phyloP scores from a whole-genome alignment of 306 rosid genomes.

The Glycine latifolia region DNA sequence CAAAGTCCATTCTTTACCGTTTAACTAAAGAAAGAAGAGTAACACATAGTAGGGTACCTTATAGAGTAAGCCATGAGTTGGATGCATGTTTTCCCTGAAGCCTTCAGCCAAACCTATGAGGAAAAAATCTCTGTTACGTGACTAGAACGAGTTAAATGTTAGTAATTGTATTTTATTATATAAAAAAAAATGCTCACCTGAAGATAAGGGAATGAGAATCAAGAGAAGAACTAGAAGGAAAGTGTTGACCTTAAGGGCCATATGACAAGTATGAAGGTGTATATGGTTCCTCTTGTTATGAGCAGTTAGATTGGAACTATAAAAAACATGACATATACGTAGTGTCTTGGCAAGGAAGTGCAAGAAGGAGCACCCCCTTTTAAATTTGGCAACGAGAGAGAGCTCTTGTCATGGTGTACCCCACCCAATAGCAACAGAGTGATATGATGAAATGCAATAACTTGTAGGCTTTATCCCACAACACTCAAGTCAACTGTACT shows the following conservation, averaged over 20 bases:
- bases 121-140: neutral
- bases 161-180: neutral
- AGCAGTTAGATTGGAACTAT: slow-evolving; percentile 5
- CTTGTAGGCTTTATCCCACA: slow-evolving; percentile 51
- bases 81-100: slow-evolving; percentile 57
- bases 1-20: slow-evolving; percentile 13
- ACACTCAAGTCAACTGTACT: slow-evolving; percentile 68
- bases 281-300: slow-evolving; percentile 19
- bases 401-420: slow-evolving; percentile 58
- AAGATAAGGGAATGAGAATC: slow-evolving; percentile 60
- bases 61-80: slow-evolving; percentile 46
- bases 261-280: slow-evolving; percentile 38
- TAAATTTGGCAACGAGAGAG: slow-evolving; percentile 49
- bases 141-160: neutral
- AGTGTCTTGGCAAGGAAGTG: slow-evolving; percentile 48
- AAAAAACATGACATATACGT: slow-evolving; percentile 30
- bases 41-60: slow-evolving; percentile 53
- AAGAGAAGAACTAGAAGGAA: slow-evolving; percentile 55
- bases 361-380: slow-evolving; percentile 45
- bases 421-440: slow-evolving; percentile 64
- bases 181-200: slow-evolving; percentile 55
- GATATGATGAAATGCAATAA: slow-evolving; percentile 66
- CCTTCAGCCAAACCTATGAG: slow-evolving; percentile 62
- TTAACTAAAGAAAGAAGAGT: neutral
- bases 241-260: slow-evolving; percentile 61